phyloP scores from a whole-genome alignment of 2,329 filamentous ascomycete species.

The Fusarium sambucinum region DNA sequence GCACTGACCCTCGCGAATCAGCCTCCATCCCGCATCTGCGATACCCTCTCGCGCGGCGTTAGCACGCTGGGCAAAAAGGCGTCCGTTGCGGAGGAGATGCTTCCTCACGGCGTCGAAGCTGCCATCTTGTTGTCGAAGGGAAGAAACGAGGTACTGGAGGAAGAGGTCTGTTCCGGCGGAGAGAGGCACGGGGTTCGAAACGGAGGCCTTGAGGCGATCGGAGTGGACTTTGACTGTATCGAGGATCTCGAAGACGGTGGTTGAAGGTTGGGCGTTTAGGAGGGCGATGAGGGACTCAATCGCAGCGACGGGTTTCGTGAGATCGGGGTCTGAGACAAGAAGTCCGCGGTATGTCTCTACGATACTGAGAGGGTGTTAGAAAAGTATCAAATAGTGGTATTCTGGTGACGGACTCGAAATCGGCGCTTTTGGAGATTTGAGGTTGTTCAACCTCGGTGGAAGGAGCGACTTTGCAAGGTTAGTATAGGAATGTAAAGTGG shows the following conservation, averaged over 20 bases:
- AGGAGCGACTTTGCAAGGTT: slow-evolving; percentile 17
- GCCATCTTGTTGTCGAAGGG: slow-evolving; percentile 67
- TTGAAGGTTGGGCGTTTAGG: slow-evolving; percentile 81
- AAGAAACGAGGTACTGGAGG: slow-evolving; percentile 90
- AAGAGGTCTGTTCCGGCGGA: slow-evolving; percentile 96
- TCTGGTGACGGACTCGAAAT: slow-evolving; percentile 47
- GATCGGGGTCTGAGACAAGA: slow-evolving; percentile 76
- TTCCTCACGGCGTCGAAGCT: slow-evolving; percentile 83
- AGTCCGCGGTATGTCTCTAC: slow-evolving; percentile 67
- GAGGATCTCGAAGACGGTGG: slow-evolving; percentile 94
- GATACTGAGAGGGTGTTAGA: slow-evolving; percentile 56
- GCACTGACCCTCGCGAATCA: slow-evolving; percentile 81
- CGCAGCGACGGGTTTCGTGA: slow-evolving; percentile 95
- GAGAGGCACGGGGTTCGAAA: slow-evolving; percentile 90
- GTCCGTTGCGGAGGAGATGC: slow-evolving; percentile 86
- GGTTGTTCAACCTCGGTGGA: slow-evolving; percentile 40
- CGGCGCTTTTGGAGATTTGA: slow-evolving; percentile 33
- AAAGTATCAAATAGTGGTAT: neutral
- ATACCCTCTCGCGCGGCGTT: slow-evolving; percentile 88
- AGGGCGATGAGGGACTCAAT: slow-evolving; percentile 92
- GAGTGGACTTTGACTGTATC: slow-evolving; percentile 84
- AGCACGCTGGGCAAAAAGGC: slow-evolving; percentile 86
- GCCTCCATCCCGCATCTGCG: slow-evolving; percentile 80
- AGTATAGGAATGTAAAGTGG: neutral
- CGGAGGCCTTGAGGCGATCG: slow-evolving; percentile 78